Base-by-base conservation (phyloP, 176 grass and related monocot species). In the Neostapfia colusana region DNA sequence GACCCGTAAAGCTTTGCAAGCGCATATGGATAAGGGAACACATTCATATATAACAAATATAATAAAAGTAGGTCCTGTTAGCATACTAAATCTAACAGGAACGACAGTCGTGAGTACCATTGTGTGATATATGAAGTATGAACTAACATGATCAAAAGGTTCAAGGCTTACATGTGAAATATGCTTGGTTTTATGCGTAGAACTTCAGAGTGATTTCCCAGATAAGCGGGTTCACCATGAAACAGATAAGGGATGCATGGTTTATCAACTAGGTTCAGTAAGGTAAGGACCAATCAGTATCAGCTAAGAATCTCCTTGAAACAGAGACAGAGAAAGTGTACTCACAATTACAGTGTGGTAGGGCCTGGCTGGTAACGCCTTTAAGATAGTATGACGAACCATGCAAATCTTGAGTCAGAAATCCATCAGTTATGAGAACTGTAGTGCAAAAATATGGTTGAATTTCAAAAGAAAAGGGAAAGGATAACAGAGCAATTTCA, bases 1-100 rank as follows among this genome's bases (percentile, higher is more conserved):
- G 31, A 31, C 31, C 31, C 31, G 3, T 3, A 31, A 31, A 25
- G 71, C 73, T 77, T 84, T 79, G 10, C 28, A 37, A 77, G 37
- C 81, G 78, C 84, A 85, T 83, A 85, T 62, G 75, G 73, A 58
- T 83, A 49, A 11, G 57, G 60, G 45, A 69, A 61, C 85, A 90
- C 54, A 73, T 11, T 18, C 55, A n/a, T 53, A n/a, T 7, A 31
- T 31, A 61, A 41, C 74, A 49, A 20, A 72, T 17, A 79, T 70
- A 74, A 72, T 24, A 69, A 70, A 70, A 63, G 23, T 11, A 58
- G 58, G 68, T 13, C 65, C 63, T 7, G 9, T 62, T 60, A 20
- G 27, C 31, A 39, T 57, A 79, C 75, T 76, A 83, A 80, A 27
- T 44, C 37, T 63, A 78, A 56, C 27, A 77, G 15, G 81, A 51